A percentile compares a stretch with the other conserved stretches of the same genome.
phyloP scores from a whole-genome alignment of 345 rosid species.

The Aquilaria malaccensis region DNA sequence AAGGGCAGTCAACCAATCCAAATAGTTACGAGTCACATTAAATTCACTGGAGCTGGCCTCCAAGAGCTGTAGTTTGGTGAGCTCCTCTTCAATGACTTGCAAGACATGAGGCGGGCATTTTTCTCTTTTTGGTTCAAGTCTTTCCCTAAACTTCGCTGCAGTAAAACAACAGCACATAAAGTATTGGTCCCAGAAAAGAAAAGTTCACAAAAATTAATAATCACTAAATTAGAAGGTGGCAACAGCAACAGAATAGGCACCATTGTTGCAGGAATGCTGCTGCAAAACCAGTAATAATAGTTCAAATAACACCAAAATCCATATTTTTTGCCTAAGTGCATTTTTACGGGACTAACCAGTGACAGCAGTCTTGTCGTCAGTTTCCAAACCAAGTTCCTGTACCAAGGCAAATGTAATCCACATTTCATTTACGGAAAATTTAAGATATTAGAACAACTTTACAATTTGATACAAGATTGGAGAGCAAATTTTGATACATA shows the following conservation, averaged over 20 bases:
- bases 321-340: too few relatives aligned
- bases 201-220: background rate
- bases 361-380: slow-evolving; percentile 98
- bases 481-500: slow-evolving; percentile 1
- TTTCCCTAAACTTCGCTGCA: slow-evolving; percentile 93
- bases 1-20: slow-evolving; percentile 94
- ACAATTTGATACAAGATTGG: background rate
- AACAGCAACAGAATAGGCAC: too few relatives aligned
- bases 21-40: slow-evolving; percentile 97
- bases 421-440: slow-evolving; percentile 8
- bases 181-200: background rate
- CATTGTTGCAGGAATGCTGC: too few relatives aligned
- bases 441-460: slow-evolving; percentile 2
- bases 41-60: slow-evolving; percentile 99
- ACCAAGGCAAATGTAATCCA: slow-evolving; percentile 16
- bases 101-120: slow-evolving; percentile 80
- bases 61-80: slow-evolving; percentile 90
- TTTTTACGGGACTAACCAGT: slow-evolving; percentile 47
- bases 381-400: slow-evolving; percentile 98
- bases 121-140: slow-evolving; percentile 82
- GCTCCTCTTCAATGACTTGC: slow-evolving; percentile 98
- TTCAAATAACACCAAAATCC: too few relatives aligned
- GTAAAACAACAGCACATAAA: slow-evolving; percentile 10
- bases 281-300: too few relatives aligned
- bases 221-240: background rate